Evolutionary conservation across 768 basidiomycete species (phyloP).

Genomic region (Trametes meyenii): DNA sequence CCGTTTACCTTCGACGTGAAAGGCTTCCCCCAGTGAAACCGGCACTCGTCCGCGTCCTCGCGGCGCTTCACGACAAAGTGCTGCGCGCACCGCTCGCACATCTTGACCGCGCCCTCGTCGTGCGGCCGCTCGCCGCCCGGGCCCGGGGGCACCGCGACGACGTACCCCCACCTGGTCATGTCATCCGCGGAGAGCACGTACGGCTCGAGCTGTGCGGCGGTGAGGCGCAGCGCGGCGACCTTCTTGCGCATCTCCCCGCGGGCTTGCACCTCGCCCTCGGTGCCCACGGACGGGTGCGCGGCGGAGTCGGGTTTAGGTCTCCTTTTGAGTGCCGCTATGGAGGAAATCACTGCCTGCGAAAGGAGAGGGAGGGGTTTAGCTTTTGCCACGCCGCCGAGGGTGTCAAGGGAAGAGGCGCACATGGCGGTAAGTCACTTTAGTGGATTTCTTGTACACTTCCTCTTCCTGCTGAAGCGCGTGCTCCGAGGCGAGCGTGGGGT

Average conservation of each 20-base stretch:
- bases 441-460: constrained; percentile 74
- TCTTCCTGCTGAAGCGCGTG: constrained; percentile 84
- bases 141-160: constrained; percentile 66
- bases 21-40: constrained; percentile 82
- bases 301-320: constrained; percentile 57
- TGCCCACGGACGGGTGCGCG: constrained; percentile 77
- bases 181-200: constrained; percentile 61
- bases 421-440: constrained; percentile 82
- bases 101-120: constrained; percentile 59
- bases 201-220: constrained; percentile 53
- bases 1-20: constrained; percentile 67
- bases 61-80: constrained; percentile 67
- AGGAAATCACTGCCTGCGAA: constrained; percentile 52
- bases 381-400: constrained; percentile 5
- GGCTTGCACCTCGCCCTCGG: constrained; percentile 60
- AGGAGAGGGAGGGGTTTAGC: constrained; percentile 9
- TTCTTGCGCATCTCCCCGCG: constrained; percentile 59
- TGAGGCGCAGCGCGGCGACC: constrained; percentile 55
- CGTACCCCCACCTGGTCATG: constrained; percentile 69
- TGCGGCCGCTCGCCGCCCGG: constrained; percentile 66
- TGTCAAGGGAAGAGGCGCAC: constrained; percentile 42
- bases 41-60: constrained; percentile 65
- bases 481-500: constrained; percentile 68
- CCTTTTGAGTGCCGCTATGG: constrained; percentile 54
- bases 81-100: constrained; percentile 80